Evolutionary conservation across 441 rosid species (phyloP), one percentile per base, ranked within the genome.

Genomic region (Omphalea diandra): DNA sequence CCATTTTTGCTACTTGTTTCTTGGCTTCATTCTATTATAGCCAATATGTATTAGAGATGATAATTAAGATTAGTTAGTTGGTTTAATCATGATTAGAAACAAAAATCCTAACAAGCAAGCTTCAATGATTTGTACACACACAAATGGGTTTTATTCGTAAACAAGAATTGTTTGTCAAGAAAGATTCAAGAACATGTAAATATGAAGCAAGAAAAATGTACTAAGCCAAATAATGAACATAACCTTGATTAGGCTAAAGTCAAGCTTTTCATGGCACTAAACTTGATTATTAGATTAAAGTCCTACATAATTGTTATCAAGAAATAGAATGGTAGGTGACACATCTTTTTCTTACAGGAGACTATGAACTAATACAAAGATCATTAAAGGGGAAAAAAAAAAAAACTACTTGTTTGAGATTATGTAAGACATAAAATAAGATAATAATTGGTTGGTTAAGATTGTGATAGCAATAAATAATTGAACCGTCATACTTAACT

Each of bases 401-500:
- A 10, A 11, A 18, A 36, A 15, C 7, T 40, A 1, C 12, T 40
- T 40, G 9, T 40, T 40, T 2, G 15, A 11, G 44, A 35, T 35
- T 5, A n/a, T 35, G 7, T 35, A 40, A 40, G 3, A 40, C 43
- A 18, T 8, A n/a, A 7, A 10, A 4, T 36, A 22, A 14, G n/a
- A 5, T 35, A 7, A 35, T 22, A 38, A 70, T 40, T 40, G 68
- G 62, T 31, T 61, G 53, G 59, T 33, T 63, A 44, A 62, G 57
- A 74, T 44, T 4, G 38, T 38, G 49, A 53, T 18, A 31, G n/a
- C 7, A 4, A 41, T 26, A 4, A 52, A 73, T 63, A 33, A 73
- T 68, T 68, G 59, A 68, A 54, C 69, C 41, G 62, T 54, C 53
- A 14, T 27, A 24, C 26, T 40, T 18, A n/a, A n/a, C n/a, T n/a